These are phyloP conservation scores for Calocybe gangraenosa DNA, from an alignment of 768 basidiomycete genomes.

Conservation along the genomic window DNA sequence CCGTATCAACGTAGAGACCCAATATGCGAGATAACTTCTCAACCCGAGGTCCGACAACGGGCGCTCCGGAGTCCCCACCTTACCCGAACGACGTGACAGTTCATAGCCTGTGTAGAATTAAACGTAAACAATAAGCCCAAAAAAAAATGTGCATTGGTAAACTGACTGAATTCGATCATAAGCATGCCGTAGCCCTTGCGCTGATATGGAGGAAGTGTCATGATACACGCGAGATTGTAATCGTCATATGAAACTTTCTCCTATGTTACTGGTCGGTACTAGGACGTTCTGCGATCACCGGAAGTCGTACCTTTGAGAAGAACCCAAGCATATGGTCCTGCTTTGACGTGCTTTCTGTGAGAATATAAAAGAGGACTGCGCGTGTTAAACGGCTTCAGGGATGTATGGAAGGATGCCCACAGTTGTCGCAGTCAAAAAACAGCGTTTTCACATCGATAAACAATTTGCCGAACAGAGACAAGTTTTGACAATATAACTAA, in stretches of 20 bases:
- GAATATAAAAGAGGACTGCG: constrained; percentile 85
- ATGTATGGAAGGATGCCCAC: constrained; percentile 34
- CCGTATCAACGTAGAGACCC: constrained; percentile 80
- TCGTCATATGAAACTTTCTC: constrained; percentile 96
- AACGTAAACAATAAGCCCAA: neutral
- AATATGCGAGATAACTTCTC: constrained; percentile 84
- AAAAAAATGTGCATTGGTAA: neutral
- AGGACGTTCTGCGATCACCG: neutral
- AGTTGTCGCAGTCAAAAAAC: constrained; percentile 87
- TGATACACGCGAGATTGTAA: constrained; percentile 96
- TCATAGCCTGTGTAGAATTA: constrained; percentile 69
- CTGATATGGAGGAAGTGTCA: constrained; percentile 92
- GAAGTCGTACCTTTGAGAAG: constrained; percentile 52
- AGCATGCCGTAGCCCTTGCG: constrained; percentile 89
- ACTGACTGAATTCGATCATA: constrained; percentile 96
- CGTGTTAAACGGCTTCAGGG: neutral
- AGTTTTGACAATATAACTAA: constrained; percentile 94
- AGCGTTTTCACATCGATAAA: constrained; percentile 98
- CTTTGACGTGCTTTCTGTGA: constrained; percentile 79
- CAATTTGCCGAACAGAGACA: constrained; percentile 95
- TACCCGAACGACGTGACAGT: constrained; percentile 73
- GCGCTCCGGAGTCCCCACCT: constrained; percentile 89
- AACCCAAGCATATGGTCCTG: constrained; percentile 77
- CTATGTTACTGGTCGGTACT: constrained; percentile 30
- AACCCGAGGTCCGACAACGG: constrained; percentile 93